Evolutionary conservation across 164 flowering plant species (phyloP).

Genomic region (Piper longum): DNA sequence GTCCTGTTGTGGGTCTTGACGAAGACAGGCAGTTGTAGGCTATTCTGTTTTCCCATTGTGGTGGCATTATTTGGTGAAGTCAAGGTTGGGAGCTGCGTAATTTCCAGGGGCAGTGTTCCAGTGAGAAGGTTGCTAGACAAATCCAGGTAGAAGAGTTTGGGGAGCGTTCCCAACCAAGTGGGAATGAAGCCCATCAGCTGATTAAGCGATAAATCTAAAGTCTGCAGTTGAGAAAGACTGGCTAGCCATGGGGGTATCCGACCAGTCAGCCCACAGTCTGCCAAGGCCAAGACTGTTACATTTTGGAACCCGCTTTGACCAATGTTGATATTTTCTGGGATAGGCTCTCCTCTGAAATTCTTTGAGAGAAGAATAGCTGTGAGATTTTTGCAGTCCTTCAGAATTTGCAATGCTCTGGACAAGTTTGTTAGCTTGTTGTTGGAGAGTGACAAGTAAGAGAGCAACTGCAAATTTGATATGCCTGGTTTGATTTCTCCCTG

Average conservation of each 20-base stretch:
- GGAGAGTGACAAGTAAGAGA: conserved; percentile 57
- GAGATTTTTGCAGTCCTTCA: conserved; percentile 59
- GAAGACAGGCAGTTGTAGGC: conserved; percentile 45
- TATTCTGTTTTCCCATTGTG: conserved; percentile 9
- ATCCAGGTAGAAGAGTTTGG: conserved; percentile 44
- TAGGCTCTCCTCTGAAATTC: conserved; percentile 41
- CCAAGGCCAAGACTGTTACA: conserved; percentile 34
- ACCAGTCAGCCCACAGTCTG: conserved; percentile 37
- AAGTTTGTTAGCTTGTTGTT: conserved; percentile 55
- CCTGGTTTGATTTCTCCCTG: conserved; percentile 36
- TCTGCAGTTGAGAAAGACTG: conserved; percentile 24
- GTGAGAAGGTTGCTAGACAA: conserved; percentile 31
- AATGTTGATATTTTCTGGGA: conserved; percentile 22
- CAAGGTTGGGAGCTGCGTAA: conserved; percentile 20
- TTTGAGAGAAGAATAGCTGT: conserved; percentile 54
- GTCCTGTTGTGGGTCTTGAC: conserved; percentile 27
- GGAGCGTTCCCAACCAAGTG: conserved; percentile 34
- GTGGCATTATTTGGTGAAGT: conserved; percentile 10
- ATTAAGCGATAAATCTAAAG: conserved; percentile 44
- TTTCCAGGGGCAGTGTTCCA: conserved; percentile 35
- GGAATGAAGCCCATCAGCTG: conserved; percentile 38
- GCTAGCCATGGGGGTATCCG: conserved; percentile 39
- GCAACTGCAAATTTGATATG: conserved; percentile 11
- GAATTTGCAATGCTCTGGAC: conserved; percentile 33
- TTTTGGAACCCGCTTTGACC: conserved; percentile 26